phyloP scores from a whole-genome alignment of 345 rosid genomes.

The Gossypium rotundifolium region DNA sequence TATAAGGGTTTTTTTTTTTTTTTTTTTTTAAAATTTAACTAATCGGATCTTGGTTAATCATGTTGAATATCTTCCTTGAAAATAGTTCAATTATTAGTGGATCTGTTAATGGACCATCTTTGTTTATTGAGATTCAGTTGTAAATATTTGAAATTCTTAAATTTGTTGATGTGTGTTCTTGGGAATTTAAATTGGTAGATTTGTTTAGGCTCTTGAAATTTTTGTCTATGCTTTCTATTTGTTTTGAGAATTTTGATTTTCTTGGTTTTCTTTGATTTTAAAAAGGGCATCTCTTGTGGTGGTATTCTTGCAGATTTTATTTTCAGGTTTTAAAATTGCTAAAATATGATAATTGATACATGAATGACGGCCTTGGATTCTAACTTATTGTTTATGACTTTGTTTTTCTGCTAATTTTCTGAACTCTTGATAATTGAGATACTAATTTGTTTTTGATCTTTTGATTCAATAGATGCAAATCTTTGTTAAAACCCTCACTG shows the following conservation, averaged over 20 bases:
- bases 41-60: background rate
- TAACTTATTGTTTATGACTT: background rate
- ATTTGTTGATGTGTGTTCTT: background rate
- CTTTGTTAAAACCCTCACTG: conserved; percentile 1
- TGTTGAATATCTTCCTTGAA: background rate
- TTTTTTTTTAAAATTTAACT: background rate
- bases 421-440: background rate
- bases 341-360: background rate
- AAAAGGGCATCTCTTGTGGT: background rate
- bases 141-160: background rate
- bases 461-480: background rate
- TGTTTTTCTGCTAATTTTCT: background rate
- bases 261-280: background rate
- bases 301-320: background rate
- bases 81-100: background rate
- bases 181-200: background rate
- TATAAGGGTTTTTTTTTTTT: too few relatives aligned
- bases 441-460: background rate
- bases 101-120: background rate
- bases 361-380: too few relatives aligned
- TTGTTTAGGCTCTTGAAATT: background rate
- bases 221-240: background rate
- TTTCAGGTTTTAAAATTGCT: background rate
- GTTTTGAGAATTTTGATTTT: background rate
- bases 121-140: background rate